phyloP scores from a whole-genome alignment of 306 rosid genomes.

The Clitoria ternatea region DNA sequence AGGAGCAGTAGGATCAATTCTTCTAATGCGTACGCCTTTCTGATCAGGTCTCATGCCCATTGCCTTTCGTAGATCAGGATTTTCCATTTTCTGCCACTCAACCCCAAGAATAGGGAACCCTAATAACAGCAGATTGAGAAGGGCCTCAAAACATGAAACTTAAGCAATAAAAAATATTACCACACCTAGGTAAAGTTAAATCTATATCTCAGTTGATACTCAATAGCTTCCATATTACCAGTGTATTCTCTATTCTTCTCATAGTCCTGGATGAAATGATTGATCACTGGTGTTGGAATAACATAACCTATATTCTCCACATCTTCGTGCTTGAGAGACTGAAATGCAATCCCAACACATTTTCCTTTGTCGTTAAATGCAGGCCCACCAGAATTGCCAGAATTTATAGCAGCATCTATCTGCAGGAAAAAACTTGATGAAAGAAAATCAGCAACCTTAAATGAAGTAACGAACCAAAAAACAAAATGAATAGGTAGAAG shows the following conservation, averaged over 20 bases:
- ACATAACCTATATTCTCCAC: constrained; percentile 93
- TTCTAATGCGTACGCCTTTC: constrained; percentile 94
- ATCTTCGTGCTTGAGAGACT: constrained; percentile 93
- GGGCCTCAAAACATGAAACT: constrained; percentile 1
- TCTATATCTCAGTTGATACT: constrained; percentile 11
- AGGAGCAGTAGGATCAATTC: constrained; percentile 90
- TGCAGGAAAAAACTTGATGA: constrained; percentile 33
- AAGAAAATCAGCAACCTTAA: constrained; percentile 3
- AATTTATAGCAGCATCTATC: constrained; percentile 97
- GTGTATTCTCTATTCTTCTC: constrained; percentile 88
- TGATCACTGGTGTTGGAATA: constrained; percentile 95
- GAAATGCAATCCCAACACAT: constrained; percentile 98
- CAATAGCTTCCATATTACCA: constrained; percentile 47
- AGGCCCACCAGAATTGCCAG: constrained; percentile 99
- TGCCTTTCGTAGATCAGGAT: constrained; percentile 82
- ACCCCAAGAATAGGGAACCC: constrained; percentile 95
- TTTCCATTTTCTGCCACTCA: constrained; percentile 99
- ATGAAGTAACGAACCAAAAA: too few species aligned
- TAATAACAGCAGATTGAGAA: constrained; percentile 32
- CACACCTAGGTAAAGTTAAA: constrained; percentile 18
- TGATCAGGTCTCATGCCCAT: constrained; percentile 83
- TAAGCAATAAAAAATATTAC: background rate
- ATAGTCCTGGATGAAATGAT: constrained; percentile 87
- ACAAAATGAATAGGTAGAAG: background rate
- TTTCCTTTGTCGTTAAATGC: constrained; percentile 89